Percentiles rank a stretch among this genome's conserved stretches.
Evolutionary conservation across 805 yeast species (phyloP).

Genomic region (Candida boleticola): DNA sequence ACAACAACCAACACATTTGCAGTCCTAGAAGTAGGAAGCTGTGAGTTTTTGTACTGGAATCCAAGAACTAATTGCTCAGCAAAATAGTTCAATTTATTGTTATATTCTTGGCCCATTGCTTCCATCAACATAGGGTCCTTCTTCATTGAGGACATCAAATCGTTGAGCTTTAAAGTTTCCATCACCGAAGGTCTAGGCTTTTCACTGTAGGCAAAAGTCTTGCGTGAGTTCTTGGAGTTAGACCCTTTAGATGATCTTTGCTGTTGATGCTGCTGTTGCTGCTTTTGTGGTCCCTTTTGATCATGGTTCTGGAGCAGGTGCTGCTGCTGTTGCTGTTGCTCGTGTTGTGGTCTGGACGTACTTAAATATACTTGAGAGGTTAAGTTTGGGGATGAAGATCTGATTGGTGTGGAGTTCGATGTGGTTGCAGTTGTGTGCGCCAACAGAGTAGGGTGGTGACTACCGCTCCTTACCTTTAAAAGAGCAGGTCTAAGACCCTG

Average conservation of each 20-base stretch:
- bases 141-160: constrained; percentile 17
- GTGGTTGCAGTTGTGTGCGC: constrained; percentile 2
- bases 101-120: constrained; percentile 17
- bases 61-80: constrained; percentile 27
- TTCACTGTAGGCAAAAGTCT: background rate
- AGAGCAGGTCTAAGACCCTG: constrained; percentile 36
- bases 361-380: constrained; percentile 7
- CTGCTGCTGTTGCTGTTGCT: background rate
- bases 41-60: constrained; percentile 14
- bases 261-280: background rate
- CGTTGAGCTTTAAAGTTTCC: constrained; percentile 4
- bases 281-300: background rate
- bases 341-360: constrained; percentile 4
- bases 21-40: background rate
- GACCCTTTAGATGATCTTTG: background rate
- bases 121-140: constrained; percentile 23
- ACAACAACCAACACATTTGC: constrained; percentile 12
- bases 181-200: constrained; percentile 1
- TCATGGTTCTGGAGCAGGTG: background rate
- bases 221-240: background rate
- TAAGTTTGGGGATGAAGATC: constrained; percentile 3
- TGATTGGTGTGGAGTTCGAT: background rate
- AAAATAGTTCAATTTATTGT: constrained; percentile 23
- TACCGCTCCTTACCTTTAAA: constrained; percentile 34
- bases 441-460: constrained; percentile 8